Evolutionary conservation across 306 rosid species (phyloP), one percentile per base, ranked within the genome.

Genomic region (Trifolium dubium): DNA sequence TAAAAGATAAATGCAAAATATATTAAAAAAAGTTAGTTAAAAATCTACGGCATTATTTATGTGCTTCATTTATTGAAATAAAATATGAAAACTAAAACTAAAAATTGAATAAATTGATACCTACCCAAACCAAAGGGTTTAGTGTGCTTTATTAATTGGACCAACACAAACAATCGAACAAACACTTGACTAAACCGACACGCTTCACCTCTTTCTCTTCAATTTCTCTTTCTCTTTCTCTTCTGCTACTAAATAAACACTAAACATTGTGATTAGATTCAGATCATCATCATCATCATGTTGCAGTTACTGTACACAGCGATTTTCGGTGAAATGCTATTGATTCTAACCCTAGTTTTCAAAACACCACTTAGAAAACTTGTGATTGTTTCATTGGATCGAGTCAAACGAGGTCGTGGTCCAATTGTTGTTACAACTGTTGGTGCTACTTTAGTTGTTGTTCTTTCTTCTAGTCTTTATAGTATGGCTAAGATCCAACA

Each of bases 311-410:
- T 94, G 4, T 94, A 77, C 87, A 1, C 69, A 5, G 85, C 86
- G 75, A 85, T 91, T 71, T 81, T 74, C 51, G 56, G 64, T 79
- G 75, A 91, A 81, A 86, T 89, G 97, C 79, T 76, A 64, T 75
- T 91, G 32, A 88, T 89, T 61, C 69, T 94, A 10, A 61, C 77
- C 69, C 86, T 94, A 1, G 83, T 94, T 64, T 94, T 94, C 85
- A 89, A 75, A 59, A 82, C 90, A n/a, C 97, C 97, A 15, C 74
- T 94, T 18, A 85, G 96, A 84, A 91, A 94, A 88, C 88, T 94
- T 0, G 89, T 94, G 37, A 85, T 94, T 14, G 8, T 91, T 32
- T 30, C 82, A 17, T 68, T 94, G 74, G 98, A 94, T 85, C 91
- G 88, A 29, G 76, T 85, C 50, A 94, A 94, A 83, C 94, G 90